Conservation (phyloP, 208 protist species). For the Leishmania martiniquensis region DNA sequence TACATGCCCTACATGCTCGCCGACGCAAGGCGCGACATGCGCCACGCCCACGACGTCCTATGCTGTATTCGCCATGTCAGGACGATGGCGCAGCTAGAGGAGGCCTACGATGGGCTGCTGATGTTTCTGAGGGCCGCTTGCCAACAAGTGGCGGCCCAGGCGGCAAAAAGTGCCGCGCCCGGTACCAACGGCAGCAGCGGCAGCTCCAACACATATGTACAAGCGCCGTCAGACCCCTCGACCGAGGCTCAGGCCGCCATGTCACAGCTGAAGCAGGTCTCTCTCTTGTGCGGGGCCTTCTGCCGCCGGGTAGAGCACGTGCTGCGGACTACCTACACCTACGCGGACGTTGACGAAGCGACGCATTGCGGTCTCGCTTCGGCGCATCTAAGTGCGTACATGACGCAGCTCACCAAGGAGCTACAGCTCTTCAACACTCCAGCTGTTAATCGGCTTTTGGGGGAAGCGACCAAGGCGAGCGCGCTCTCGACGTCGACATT, state of each 20-base stretch:
- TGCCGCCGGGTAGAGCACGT: slow-evolving; percentile 46
- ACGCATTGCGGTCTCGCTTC: slow-evolving; percentile 9
- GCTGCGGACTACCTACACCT: slow-evolving; percentile 28
- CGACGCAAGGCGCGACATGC: slow-evolving; percentile 5
- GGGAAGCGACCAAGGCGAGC: not conserved
- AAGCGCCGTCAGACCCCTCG: slow-evolving; percentile 5
- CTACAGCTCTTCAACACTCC: slow-evolving; percentile 24
- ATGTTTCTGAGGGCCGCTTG: slow-evolving; percentile 16
- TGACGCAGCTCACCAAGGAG: slow-evolving; percentile 28
- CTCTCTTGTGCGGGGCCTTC: slow-evolving; percentile 43
- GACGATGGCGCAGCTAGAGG: slow-evolving; percentile 32
- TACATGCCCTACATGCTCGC: slow-evolving; percentile 10
- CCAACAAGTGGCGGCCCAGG: slow-evolving; percentile 7
- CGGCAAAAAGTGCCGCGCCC: not conserved
- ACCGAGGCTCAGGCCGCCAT: slow-evolving; percentile 17
- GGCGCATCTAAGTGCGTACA: slow-evolving; percentile 23
- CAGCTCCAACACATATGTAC: not conserved
- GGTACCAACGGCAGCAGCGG: not conserved
- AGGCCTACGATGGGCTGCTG: slow-evolving; percentile 20
- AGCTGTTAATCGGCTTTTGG: slow-evolving; percentile 16
- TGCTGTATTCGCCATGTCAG: slow-evolving; percentile 27
- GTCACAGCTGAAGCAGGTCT: slow-evolving; percentile 34
- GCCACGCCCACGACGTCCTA: slow-evolving; percentile 27
- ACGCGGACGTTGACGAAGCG: slow-evolving; percentile 30
- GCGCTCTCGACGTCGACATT: not conserved